A percentile compares a stretch with the other conserved stretches of the same genome.
Conservation (phyloP, 768 basidiomycete species). For the Pleurotus tuber-regium region DNA sequence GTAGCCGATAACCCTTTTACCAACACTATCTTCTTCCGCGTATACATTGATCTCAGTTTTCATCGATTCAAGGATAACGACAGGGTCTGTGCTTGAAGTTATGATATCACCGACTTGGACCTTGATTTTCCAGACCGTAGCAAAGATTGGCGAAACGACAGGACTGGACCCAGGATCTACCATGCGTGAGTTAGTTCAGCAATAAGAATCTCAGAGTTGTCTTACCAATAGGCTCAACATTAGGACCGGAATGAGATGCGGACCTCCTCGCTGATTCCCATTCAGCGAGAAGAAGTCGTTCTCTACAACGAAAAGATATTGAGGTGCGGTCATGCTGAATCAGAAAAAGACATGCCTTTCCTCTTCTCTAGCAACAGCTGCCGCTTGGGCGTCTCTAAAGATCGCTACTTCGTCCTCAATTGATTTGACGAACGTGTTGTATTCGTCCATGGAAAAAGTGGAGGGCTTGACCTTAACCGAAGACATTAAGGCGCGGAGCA, state of each 20-base stretch:
- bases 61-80: constrained; percentile 62
- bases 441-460: constrained; percentile 51
- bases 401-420: constrained; percentile 38
- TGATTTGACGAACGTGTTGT: constrained; percentile 38
- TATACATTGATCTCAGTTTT: constrained; percentile 57
- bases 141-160: constrained; percentile 38
- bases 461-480: constrained; percentile 43
- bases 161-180: too few species aligned
- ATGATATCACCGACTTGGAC: constrained; percentile 41
- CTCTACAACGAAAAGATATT: too few species aligned
- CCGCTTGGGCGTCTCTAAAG: constrained; percentile 40
- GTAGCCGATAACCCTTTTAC: constrained; percentile 37
- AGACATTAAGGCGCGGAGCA: constrained; percentile 9
- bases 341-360: constrained; percentile 27
- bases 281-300: constrained; percentile 37
- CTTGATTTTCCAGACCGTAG: constrained; percentile 51
- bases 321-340: neutral
- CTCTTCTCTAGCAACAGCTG: constrained; percentile 36
- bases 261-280: constrained; percentile 35
- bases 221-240: too few species aligned
- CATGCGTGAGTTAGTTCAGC: neutral
- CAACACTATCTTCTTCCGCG: constrained; percentile 43
- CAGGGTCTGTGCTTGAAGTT: constrained; percentile 35
- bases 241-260: too few species aligned
- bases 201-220: too few species aligned